Evolutionary conservation across 2,329 filamentous ascomycete species (phyloP).

Genomic region (Calonectria pseudoreteaudii): DNA sequence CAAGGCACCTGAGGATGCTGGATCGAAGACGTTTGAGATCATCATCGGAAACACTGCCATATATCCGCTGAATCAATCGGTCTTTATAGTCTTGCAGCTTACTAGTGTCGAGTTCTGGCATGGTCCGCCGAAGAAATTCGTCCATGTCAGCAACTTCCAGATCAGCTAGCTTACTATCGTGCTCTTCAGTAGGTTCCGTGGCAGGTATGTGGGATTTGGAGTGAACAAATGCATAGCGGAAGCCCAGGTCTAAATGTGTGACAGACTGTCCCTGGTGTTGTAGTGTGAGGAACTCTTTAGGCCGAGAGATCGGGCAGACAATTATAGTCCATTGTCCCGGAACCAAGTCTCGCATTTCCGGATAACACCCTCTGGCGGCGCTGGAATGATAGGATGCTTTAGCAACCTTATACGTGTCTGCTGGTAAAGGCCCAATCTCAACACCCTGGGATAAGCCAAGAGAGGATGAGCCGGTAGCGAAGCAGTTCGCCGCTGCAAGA

Average conservation of each 20-base stretch:
- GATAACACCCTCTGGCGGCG: background rate
- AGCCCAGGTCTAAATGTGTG: background rate
- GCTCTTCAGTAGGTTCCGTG: background rate
- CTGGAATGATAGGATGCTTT: background rate
- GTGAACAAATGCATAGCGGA: slow-evolving; percentile 20
- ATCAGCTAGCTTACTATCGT: background rate
- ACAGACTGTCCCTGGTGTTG: background rate
- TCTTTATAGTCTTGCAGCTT: slow-evolving; percentile 6
- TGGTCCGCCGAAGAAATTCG: slow-evolving; percentile 13
- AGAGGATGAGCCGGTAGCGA: slow-evolving; percentile 5
- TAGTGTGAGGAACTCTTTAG: background rate
- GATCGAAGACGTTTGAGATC: background rate
- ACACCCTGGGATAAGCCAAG: background rate
- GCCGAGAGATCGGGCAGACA: background rate
- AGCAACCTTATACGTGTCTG: background rate
- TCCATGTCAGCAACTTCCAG: slow-evolving; percentile 15
- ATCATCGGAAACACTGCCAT: background rate
- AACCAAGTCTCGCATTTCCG: slow-evolving; percentile 18
- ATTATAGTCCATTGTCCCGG: slow-evolving; percentile 21
- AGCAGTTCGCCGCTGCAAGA: slow-evolving; percentile 7
- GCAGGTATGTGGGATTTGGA: slow-evolving; percentile 10
- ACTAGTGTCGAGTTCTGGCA: background rate
- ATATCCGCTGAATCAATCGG: background rate
- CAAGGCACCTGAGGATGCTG: background rate
- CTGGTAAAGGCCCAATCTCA: slow-evolving; percentile 21